phyloP scores from a whole-genome alignment of 73 alveolate genomes.

The Tetrahymena elliotti region DNA sequence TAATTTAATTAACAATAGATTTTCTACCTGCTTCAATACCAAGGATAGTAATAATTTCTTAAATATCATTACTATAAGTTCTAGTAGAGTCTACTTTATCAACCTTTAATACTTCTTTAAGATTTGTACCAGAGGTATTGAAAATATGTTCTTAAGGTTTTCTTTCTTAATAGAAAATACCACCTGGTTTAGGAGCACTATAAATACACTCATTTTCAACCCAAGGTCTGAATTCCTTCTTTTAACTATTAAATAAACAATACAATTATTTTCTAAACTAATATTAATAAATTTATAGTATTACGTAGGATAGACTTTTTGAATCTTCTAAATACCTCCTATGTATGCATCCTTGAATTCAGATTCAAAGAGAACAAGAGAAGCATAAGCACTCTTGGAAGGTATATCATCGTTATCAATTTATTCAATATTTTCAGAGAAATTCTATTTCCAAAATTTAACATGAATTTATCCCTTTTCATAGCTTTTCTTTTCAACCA shows the following conservation, averaged over 20 bases:
- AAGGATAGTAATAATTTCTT: conserved; percentile 8
- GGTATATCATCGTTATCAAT: background rate
- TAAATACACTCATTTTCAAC: background rate
- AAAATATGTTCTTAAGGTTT: background rate
- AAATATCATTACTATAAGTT: background rate
- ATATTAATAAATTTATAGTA: background rate
- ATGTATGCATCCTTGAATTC: background rate
- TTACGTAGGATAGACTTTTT: background rate
- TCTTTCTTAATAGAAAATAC: background rate
- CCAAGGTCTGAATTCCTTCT: background rate
- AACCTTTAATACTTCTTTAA: background rate
- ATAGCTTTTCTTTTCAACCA: background rate
- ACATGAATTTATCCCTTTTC: background rate
- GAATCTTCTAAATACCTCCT: background rate
- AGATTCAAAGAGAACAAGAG: background rate
- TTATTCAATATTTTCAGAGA: too few relatives aligned
- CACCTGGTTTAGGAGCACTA: background rate
- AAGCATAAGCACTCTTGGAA: background rate
- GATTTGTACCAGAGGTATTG: background rate
- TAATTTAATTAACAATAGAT: conserved; percentile 27
- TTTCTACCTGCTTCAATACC: conserved; percentile 44
- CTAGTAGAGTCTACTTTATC: background rate
- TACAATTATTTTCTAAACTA: background rate
- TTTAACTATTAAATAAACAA: background rate
- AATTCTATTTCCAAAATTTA: too few relatives aligned